Conservation (phyloP, 2,329 filamentous ascomycete species). For the Remersonia thermophila region DNA sequence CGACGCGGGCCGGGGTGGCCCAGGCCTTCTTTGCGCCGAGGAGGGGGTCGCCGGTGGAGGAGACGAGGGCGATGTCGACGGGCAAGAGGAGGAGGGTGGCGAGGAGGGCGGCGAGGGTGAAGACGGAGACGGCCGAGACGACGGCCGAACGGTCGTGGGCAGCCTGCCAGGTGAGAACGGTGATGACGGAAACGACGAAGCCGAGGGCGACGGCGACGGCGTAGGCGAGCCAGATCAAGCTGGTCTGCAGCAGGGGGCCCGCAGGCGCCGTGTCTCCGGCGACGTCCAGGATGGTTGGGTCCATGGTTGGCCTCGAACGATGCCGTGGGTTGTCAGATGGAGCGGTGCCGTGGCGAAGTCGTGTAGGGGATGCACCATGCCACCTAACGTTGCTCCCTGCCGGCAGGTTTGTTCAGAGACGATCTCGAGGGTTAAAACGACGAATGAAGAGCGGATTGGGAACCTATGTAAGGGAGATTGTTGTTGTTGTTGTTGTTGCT, state of each 20-base stretch:
- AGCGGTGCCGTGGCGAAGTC: no score
- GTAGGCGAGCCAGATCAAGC: slow-evolving; percentile 91
- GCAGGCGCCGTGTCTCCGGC: slow-evolving; percentile 22
- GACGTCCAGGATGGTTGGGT: no score
- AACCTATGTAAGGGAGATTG: no score
- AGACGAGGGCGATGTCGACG: slow-evolving; percentile 90
- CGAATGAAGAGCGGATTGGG: no score
- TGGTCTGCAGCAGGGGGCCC: slow-evolving; percentile 67
- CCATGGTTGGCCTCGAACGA: not conserved
- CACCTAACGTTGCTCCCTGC: no score
- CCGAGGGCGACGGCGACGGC: slow-evolving; percentile 68
- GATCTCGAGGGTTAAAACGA: no score
- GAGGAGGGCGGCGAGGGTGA: slow-evolving; percentile 76
- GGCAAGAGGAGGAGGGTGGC: slow-evolving; percentile 87
- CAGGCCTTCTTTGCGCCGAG: slow-evolving; percentile 83
- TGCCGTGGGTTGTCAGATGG: no score
- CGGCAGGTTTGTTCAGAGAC: no score
- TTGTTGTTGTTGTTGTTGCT: no score
- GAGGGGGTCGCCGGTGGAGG: slow-evolving; percentile 65
- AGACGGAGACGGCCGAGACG: slow-evolving; percentile 72
- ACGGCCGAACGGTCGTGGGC: slow-evolving; percentile 72
- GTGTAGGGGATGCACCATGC: no score
- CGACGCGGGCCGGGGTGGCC: slow-evolving; percentile 73
- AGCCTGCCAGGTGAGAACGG: slow-evolving; percentile 84
- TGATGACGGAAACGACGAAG: slow-evolving; percentile 65